A percentile compares a stretch with the other conserved stretches of the same genome.
Conservation (phyloP, 1,284 basidiomycete species). For the Chalciporus piperatoides region DNA sequence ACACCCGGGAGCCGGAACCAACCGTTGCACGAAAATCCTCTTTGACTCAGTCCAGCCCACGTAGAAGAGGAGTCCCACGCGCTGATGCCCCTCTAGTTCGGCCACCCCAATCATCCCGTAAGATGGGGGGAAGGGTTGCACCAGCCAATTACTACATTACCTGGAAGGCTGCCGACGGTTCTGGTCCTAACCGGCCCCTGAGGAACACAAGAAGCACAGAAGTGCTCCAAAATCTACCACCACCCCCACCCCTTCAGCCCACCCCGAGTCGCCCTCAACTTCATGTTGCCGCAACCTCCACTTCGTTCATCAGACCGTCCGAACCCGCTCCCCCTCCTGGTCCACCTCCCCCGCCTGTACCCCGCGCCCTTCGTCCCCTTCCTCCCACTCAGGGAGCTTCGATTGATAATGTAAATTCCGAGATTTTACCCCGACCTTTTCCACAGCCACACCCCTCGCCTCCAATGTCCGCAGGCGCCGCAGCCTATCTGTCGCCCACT, state of each 20-base stretch:
- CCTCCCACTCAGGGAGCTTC: conserved; percentile 30
- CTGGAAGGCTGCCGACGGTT: conserved; percentile 27
- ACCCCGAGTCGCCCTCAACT: conserved; percentile 32
- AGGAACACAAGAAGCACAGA: conserved; percentile 32
- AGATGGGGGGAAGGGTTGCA: conserved; percentile 24
- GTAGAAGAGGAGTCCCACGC: conserved; percentile 18
- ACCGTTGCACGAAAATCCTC: conserved; percentile 16
- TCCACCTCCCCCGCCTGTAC: conserved; percentile 6
- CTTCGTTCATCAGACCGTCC: conserved; percentile 15
- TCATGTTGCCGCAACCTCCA: conserved; percentile 21
- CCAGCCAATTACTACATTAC: conserved; percentile 23
- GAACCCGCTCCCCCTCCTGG: conserved; percentile 17
- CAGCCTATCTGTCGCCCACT: conserved; percentile 27
- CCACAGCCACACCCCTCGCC: conserved; percentile 34
- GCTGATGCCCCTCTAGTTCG: conserved; percentile 18
- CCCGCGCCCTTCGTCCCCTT: conserved; percentile 27
- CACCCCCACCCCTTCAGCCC: conserved; percentile 22
- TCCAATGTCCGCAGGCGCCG: conserved; percentile 32
- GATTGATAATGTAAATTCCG: conserved; percentile 19
- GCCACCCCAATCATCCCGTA: conserved; percentile 13
- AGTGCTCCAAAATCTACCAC: conserved; percentile 22
- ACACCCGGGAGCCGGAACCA: conserved; percentile 20
- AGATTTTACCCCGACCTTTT: conserved; percentile 22
- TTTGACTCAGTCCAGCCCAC: conserved; percentile 18
- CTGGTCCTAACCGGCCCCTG: conserved; percentile 13